Conservation (phyloP, 129 eudicot genomes). For the Erigeron canadensis region DNA sequence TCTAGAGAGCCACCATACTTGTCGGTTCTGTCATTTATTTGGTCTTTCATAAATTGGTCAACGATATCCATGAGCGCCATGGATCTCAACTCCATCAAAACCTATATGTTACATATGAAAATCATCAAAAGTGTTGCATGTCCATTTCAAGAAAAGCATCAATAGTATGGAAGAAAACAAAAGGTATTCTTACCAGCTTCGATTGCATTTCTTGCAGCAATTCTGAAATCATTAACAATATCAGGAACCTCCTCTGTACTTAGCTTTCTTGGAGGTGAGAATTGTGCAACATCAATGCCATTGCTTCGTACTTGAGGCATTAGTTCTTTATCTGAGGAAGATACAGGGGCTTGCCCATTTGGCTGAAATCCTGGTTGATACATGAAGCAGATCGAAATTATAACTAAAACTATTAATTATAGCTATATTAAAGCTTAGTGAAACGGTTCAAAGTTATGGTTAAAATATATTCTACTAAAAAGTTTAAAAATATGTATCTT, state of each 20-base stretch:
- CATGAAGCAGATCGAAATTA: no score
- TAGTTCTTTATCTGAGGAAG: slow-evolving; percentile 28
- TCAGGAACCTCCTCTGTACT: slow-evolving; percentile 31
- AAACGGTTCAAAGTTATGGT: no score
- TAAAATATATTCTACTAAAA: no score
- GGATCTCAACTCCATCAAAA: slow-evolving; percentile 35
- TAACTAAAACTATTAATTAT: no score
- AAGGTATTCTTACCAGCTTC: slow-evolving; percentile 30
- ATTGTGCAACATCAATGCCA: slow-evolving; percentile 26
- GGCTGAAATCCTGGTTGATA: slow-evolving; percentile 32
- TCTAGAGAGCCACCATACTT: slow-evolving; percentile 42
- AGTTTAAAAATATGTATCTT: no score
- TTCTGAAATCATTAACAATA: slow-evolving; percentile 35
- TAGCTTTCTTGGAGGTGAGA: slow-evolving; percentile 35
- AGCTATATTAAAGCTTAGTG: no score
- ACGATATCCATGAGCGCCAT: slow-evolving; percentile 31
- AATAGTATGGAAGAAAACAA: no score
- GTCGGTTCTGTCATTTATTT: slow-evolving; percentile 34
- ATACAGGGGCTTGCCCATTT: slow-evolving; percentile 37
- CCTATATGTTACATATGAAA: background rate
- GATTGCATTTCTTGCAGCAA: slow-evolving; percentile 27
- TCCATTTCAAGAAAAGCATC: no score
- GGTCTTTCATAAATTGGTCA: slow-evolving; percentile 24
- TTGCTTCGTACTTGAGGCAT: slow-evolving; percentile 18
- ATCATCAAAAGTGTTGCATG: no score